Conservation (phyloP, 805 yeast genomes). For the Kuraishia cidri region DNA sequence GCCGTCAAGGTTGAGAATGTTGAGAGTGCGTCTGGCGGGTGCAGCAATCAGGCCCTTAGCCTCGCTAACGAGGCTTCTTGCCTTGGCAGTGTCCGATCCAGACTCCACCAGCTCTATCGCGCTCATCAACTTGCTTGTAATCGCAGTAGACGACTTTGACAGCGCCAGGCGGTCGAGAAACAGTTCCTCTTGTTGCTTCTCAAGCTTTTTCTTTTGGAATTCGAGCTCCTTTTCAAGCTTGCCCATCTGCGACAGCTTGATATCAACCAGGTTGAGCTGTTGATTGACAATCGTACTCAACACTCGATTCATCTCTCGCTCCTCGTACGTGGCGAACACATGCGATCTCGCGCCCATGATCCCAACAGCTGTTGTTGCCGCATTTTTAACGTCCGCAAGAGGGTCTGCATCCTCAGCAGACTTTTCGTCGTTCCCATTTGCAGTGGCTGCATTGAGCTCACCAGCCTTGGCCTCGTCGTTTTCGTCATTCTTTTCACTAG, state of each 20-base stretch:
- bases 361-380: conserved; percentile 65
- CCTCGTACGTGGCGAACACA: conserved; percentile 73
- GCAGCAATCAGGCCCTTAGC: conserved; percentile 16
- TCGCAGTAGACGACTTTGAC: conserved; percentile 43
- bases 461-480: conserved; percentile 2
- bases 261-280: conserved; percentile 53
- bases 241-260: conserved; percentile 50
- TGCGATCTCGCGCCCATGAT: conserved; percentile 73
- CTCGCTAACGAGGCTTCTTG: conserved; percentile 14
- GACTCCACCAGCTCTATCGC: conserved; percentile 15
- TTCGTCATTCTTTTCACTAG: conserved; percentile 9
- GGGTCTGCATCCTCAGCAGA: conserved; percentile 7
- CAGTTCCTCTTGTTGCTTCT: conserved; percentile 57
- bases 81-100: conserved; percentile 8
- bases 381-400: conserved; percentile 36
- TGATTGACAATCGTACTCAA: conserved; percentile 50
- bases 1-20: conserved; percentile 17
- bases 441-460: no score
- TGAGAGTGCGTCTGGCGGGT: conserved; percentile 22
- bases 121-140: conserved; percentile 37
- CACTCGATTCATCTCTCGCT: conserved; percentile 60
- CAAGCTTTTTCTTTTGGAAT: conserved; percentile 49
- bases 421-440: no score
- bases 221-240: conserved; percentile 60
- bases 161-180: conserved; percentile 61